These are phyloP conservation scores for Sclerotinia subarctica DNA, from an alignment of 2,329 filamentous ascomycete species.

Conservation along the genomic window DNA sequence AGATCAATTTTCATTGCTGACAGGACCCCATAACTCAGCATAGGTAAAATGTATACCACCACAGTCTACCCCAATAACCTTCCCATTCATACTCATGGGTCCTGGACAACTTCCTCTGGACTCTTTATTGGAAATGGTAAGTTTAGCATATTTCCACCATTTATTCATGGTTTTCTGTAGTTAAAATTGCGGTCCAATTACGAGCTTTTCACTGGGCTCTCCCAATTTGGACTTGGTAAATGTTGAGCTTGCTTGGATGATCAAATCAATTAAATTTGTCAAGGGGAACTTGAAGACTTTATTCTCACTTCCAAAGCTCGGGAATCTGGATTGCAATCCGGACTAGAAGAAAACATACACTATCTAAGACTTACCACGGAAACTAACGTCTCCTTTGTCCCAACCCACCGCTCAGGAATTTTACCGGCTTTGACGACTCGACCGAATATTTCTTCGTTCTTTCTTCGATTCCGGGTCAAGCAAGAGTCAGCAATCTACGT, in stretches of 20 bases:
- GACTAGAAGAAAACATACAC: background rate
- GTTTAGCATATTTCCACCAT: background rate
- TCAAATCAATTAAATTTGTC: too few relatives aligned
- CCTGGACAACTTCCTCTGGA: too few relatives aligned
- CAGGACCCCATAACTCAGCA: conserved; percentile 20
- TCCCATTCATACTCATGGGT: background rate
- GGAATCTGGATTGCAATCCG: background rate
- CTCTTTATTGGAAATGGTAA: background rate
- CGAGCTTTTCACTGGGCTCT: background rate
- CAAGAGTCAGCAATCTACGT: background rate
- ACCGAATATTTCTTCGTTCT: conserved; percentile 47
- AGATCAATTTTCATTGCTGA: background rate
- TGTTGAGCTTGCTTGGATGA: too few relatives aligned
- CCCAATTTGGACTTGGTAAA: background rate
- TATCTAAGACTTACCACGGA: too few relatives aligned
- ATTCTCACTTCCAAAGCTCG: too few relatives aligned
- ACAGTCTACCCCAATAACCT: conserved; percentile 8
- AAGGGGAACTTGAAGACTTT: too few relatives aligned
- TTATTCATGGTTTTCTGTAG: background rate
- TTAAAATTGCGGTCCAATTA: too few relatives aligned
- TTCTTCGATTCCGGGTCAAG: conserved; percentile 39
- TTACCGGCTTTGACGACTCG: conserved; percentile 43
- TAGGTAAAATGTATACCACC: background rate
- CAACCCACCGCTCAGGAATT: conserved; percentile 35
- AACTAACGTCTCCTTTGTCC: background rate